Percentiles rank a stretch among this genome's conserved stretches.
phyloP scores from a whole-genome alignment of 257 asterid genomes.

The Leonotis leonurus region DNA sequence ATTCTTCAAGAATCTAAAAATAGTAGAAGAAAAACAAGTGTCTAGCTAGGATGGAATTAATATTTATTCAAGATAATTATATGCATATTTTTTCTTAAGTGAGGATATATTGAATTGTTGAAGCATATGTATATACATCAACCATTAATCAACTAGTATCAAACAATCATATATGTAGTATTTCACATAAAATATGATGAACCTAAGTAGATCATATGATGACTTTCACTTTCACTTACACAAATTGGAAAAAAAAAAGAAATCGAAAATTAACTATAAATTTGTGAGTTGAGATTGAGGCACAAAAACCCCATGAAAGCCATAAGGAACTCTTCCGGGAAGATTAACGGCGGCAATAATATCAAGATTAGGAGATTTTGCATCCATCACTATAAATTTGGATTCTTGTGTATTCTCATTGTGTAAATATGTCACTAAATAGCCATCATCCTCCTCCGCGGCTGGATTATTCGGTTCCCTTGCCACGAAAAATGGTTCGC shows the following conservation, averaged over 20 bases:
- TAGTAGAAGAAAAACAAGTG: too few species aligned
- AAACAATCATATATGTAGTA: too few species aligned
- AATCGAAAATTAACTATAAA: background rate
- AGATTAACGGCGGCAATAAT: constrained; percentile 53
- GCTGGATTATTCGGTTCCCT: constrained; percentile 23
- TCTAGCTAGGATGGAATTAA: too few species aligned
- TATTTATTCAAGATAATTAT: too few species aligned
- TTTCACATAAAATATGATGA: too few species aligned
- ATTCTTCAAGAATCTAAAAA: too few species aligned
- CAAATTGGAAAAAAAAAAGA: background rate
- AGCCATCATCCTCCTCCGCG: constrained; percentile 69
- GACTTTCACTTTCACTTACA: background rate
- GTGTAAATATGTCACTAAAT: constrained; percentile 48
- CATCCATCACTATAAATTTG: constrained; percentile 62
- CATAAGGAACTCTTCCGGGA: constrained; percentile 69
- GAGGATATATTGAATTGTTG: too few species aligned
- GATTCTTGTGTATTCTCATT: constrained; percentile 53
- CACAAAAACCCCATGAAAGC: constrained; percentile 72
- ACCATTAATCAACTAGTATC: too few species aligned
- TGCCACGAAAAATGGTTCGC: constrained; percentile 40
- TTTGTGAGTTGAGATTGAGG: constrained; percentile 25
- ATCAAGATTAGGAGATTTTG: constrained; percentile 63
- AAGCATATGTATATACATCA: too few species aligned
- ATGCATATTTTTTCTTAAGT: too few species aligned
- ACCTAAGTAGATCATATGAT: too few species aligned